Evolutionary conservation across 345 rosid genomes (phyloP), one percentile per base, ranked within the genome.

Genomic region (Mangifera indica): DNA sequence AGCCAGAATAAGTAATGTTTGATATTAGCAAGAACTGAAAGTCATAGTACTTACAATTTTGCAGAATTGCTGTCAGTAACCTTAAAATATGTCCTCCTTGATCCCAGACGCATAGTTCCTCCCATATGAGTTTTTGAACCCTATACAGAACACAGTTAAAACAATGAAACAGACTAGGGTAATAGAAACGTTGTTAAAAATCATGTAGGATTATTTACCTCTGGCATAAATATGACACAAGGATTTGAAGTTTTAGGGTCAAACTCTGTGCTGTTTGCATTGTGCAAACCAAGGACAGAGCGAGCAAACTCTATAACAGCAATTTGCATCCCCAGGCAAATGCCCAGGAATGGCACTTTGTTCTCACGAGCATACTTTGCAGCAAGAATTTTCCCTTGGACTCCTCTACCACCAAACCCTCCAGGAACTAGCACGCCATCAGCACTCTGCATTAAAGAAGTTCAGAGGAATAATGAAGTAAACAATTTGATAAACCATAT

Each of bases 101-200:
- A 90, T 42, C 96, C 96, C 51, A 87, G 76, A 26, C 96, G 90
- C 96, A 90, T 88, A 46, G 96, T 90, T 42, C 90, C 96, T 53
- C 96, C 96, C 96, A 88, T 88, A 68, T 88, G 93, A 75, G 93
- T 90, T 82, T 84, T 90, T 49, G 96, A 90, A 77, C 96, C 93
- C 90, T 85, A 51, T 44, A 2, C 54, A 18, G 72, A 66, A 66
- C 25, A 67, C 75, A 51, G 10, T 18, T 37, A 32, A 63, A 71
- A 57, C 22, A 42, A 70, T 1, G 67, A 72, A 57, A 21, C 42
- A 37, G 9, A 37, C 48, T 53, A 76, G 44, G 44, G 12, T 42
- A 12, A 56, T 64, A 29, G 5, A 55, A 20, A 21, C 20, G 7
- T 25, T n/a, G 10, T 32, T 49, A 29, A 52, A 58, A 26, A 26